phyloP scores from a whole-genome alignment of 768 basidiomycete species.

The Multifurca ochricompacta region DNA sequence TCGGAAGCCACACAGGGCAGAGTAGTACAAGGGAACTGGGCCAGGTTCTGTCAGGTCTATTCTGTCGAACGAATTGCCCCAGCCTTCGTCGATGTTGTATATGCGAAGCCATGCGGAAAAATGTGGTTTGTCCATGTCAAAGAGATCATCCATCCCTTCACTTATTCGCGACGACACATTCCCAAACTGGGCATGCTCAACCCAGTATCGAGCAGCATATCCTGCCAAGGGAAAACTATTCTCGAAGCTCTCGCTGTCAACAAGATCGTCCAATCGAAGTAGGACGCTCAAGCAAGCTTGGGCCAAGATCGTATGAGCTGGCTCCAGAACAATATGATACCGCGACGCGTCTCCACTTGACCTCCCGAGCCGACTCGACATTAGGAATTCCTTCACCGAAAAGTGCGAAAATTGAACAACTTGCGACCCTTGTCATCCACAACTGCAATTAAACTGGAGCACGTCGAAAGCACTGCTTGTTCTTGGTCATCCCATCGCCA shows the following conservation, averaged over 20 bases:
- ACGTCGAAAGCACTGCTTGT: neutral
- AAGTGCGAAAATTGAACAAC: neutral
- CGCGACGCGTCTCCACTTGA: neutral
- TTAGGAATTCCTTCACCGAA: conserved; percentile 7
- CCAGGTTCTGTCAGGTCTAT: neutral
- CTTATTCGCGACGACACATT: neutral
- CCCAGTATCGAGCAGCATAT: conserved; percentile 4
- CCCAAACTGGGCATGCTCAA: neutral
- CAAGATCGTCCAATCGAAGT: neutral
- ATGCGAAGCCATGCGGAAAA: conserved; percentile 2
- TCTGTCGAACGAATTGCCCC: neutral
- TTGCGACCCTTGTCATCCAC: neutral
- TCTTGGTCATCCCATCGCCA: neutral
- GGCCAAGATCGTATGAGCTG: neutral
- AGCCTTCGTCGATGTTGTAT: neutral
- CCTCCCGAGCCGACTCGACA: neutral
- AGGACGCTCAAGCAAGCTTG: neutral
- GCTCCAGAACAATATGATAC: neutral
- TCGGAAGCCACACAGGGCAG: neutral
- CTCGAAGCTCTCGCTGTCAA: neutral
- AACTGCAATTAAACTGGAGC: conserved; percentile 3
- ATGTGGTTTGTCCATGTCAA: neutral
- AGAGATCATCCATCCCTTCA: neutral
- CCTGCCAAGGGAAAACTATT: neutral
- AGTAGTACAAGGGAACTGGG: neutral